Conservation (phyloP, 75 land plant genomes). For the Sequoiadendron giganteum region DNA sequence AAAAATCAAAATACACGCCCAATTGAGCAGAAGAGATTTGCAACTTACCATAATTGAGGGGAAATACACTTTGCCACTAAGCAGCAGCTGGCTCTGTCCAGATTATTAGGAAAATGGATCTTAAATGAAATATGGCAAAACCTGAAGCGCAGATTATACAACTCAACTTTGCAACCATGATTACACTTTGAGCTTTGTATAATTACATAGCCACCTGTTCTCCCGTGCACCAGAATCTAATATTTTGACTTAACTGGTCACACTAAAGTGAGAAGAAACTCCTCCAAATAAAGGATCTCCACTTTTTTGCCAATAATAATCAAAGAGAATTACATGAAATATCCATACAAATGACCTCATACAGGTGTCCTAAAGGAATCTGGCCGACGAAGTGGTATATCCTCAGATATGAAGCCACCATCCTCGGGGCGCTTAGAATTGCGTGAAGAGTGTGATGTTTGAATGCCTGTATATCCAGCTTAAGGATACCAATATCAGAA, state of each 20-base stretch:
- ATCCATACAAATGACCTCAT: conserved; percentile 6
- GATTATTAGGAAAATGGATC: conserved; percentile 10
- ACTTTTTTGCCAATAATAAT: neutral
- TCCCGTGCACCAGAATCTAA: conserved; percentile 9
- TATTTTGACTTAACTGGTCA: neutral
- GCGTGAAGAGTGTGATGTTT: conserved; percentile 24
- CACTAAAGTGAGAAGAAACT: neutral
- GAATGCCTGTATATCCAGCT: conserved; percentile 23
- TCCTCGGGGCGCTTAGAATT: conserved; percentile 48
- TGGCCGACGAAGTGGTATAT: conserved; percentile 46
- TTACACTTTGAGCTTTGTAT: conserved; percentile 4
- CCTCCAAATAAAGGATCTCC: conserved; percentile 3
- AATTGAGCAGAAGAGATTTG: neutral
- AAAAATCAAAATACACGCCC: neutral
- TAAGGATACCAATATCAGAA: conserved; percentile 10
- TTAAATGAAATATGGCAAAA: neutral
- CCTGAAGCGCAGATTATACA: conserved; percentile 7
- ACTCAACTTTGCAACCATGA: conserved; percentile 8
- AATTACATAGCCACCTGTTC: neutral
- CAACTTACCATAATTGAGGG: neutral
- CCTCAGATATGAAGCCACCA: conserved; percentile 24
- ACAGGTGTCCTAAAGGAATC: conserved; percentile 38
- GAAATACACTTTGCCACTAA: neutral
- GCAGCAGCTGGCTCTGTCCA: conserved; percentile 11
- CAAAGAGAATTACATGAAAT: neutral